Evolutionary conservation across 2,329 filamentous ascomycete species (phyloP).

Genomic region (Ophiocordyceps robertsii): DNA sequence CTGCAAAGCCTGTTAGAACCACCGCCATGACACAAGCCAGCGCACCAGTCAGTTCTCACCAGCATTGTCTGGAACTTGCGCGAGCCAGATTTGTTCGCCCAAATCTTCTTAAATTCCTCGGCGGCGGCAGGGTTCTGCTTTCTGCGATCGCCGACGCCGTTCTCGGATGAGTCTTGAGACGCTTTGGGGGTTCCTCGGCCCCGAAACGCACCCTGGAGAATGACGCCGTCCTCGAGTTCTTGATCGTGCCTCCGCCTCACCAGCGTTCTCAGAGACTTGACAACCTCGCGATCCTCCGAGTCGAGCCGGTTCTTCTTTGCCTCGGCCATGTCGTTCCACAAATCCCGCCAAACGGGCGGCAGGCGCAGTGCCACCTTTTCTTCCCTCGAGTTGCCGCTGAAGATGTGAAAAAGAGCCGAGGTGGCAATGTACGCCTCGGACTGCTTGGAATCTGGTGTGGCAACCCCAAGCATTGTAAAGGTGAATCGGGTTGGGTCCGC

Average conservation of each 20-base stretch:
- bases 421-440: constrained; percentile 82
- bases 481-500: constrained; percentile 39
- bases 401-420: constrained; percentile 67
- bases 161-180: constrained; percentile 34
- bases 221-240: constrained; percentile 59
- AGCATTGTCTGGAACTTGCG: constrained; percentile 68
- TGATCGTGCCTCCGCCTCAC: constrained; percentile 56
- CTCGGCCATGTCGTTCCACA: constrained; percentile 69
- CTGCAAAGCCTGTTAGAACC: constrained; percentile 10
- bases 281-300: constrained; percentile 50
- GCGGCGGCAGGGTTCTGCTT: constrained; percentile 24
- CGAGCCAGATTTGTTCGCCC: constrained; percentile 42
- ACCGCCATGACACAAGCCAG: background rate
- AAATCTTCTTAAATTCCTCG: constrained; percentile 43
- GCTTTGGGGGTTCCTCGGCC: constrained; percentile 37
- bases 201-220: constrained; percentile 65
- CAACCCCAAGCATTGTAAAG: constrained; percentile 62
- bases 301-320: constrained; percentile 58
- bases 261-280: constrained; percentile 56
- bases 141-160: constrained; percentile 29
- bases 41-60: constrained; percentile 18
- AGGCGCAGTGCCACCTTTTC: constrained; percentile 73
- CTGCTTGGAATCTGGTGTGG: constrained; percentile 63
- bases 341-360: constrained; percentile 67
- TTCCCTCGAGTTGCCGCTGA: constrained; percentile 64